Percentiles rank a stretch among this genome's conserved stretches.
Conservation (phyloP, 140 eudicot species). For the Anethum foeniculum region DNA sequence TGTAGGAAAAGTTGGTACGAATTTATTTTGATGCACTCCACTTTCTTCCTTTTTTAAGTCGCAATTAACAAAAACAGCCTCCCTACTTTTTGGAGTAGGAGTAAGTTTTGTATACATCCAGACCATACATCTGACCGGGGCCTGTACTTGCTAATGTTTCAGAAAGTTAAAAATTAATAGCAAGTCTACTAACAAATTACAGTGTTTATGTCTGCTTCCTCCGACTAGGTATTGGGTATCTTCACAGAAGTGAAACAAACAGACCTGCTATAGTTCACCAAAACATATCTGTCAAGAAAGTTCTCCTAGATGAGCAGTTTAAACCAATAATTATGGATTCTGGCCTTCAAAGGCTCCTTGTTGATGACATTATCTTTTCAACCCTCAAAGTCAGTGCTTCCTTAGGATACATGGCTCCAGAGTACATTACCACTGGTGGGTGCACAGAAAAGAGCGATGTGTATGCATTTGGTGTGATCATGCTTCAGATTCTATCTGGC, state of each 20-base stretch:
- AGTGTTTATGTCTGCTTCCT: neutral
- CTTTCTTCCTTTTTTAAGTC: too few relatives aligned
- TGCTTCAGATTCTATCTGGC: slow-evolving; percentile 73
- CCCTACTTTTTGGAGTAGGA: neutral
- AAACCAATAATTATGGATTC: slow-evolving; percentile 64
- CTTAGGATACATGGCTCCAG: slow-evolving; percentile 93
- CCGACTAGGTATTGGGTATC: slow-evolving; percentile 47
- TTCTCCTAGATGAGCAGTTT: slow-evolving; percentile 47
- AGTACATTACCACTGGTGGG: slow-evolving; percentile 75
- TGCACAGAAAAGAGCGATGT: slow-evolving; percentile 89
- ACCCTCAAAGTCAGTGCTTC: slow-evolving; percentile 89
- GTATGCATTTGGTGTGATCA: slow-evolving; percentile 73
- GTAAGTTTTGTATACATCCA: neutral
- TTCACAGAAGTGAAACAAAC: slow-evolving; percentile 45
- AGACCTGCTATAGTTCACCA: slow-evolving; percentile 60
- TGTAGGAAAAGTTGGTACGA: neutral
- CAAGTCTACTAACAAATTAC: neutral
- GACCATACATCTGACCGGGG: neutral
- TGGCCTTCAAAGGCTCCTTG: slow-evolving; percentile 76
- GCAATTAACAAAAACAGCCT: too few relatives aligned
- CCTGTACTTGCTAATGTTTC: neutral
- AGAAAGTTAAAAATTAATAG: neutral
- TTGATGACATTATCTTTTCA: slow-evolving; percentile 73
- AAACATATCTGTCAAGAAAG: slow-evolving; percentile 69
- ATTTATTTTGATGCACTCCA: neutral